A percentile compares a stretch with the other conserved stretches of the same genome.
Evolutionary conservation across 2,329 filamentous ascomycete genomes (phyloP).

Genomic region (Cercospora berteroae): DNA sequence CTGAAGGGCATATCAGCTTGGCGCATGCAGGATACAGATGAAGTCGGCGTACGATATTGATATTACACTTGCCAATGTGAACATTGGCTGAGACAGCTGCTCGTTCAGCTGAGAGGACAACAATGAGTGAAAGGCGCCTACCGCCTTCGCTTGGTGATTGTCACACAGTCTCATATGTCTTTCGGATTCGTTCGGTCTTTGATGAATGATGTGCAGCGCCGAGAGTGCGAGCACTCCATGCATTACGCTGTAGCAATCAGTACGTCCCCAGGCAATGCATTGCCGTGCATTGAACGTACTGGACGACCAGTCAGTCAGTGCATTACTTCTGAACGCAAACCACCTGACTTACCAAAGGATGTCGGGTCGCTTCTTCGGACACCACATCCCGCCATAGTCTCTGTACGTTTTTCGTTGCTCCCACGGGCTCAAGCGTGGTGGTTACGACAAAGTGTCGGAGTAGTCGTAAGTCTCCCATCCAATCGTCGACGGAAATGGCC

Average conservation of each 20-base stretch:
- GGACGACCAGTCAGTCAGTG: background rate
- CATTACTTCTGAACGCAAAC: background rate
- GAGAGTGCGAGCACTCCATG: conserved; percentile 18
- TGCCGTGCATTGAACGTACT: background rate
- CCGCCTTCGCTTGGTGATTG: conserved; percentile 17
- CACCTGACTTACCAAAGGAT: conserved; percentile 12
- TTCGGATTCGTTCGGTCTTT: conserved; percentile 2
- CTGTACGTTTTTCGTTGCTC: conserved; percentile 10
- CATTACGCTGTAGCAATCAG: conserved; percentile 11
- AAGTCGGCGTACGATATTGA: conserved; percentile 20
- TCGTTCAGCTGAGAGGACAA: conserved; percentile 6
- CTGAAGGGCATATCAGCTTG: too few relatives aligned
- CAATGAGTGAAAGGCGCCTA: conserved; percentile 14
- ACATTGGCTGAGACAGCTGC: conserved; percentile 16
- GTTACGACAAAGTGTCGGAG: conserved; percentile 17
- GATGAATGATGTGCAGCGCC: conserved; percentile 17
- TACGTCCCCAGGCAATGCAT: background rate
- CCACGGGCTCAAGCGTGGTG: conserved; percentile 12
- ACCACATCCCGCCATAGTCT: conserved; percentile 16
- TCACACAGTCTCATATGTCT: conserved; percentile 15
- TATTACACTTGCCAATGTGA: conserved; percentile 15
- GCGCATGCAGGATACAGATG: too few relatives aligned
- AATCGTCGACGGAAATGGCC: conserved; percentile 8
- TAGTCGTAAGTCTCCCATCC: conserved; percentile 19
- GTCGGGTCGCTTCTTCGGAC: conserved; percentile 14